Evolutionary conservation across 2,329 filamentous ascomycete genomes (phyloP), one percentile per base, ranked within the genome.

Genomic region (Ceratocystis variospora): DNA sequence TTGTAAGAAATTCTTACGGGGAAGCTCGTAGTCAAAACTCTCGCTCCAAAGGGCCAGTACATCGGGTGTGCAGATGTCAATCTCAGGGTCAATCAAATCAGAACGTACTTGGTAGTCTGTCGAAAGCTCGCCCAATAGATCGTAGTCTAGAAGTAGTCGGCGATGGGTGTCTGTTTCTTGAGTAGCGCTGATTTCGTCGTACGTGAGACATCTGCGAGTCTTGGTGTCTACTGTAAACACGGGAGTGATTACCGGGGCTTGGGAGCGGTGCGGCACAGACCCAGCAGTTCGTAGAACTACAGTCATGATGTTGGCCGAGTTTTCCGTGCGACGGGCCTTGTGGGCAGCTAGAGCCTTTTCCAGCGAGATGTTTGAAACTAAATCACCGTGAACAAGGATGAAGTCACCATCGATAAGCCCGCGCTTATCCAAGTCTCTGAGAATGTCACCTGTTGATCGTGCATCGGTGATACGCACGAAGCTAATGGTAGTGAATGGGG

Each of bases 281-380:
- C 89, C 90, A 7, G 87, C 89, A 73, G 92, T 87, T 59, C 90
- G 83, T 68, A 97, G 78, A 12, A 99, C 84, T 81, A 96, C 88
- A 2, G 94, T 99, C 94, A 99, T 97, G 76, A 96, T 96, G 46
- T 93, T 91, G 74, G 96, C 93, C 72, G 94, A 93, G 77, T 95
- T 90, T 65, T 86, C 85, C 72, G 87, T 83, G 68, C 91, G 85
- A 68, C 94, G 87, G 66, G 87, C 87, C 68, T 89, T 85, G 75
- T 99, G 94, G 64, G 85, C 86, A 2, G 86, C 84, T 63, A 99
- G 78, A 7, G 89, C 88, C 61, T 80, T 79, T 69, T 93, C 90
- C n/a, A 99, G 85, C 19, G 88, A 83, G 66, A 97, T 79, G 73
- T 96, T 97, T 70, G 90, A 89, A 62, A 99, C 86, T 31, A 97